Evolutionary conservation across 495 filamentous ascomycete species (phyloP).

Genomic region (Neurospora sp.): DNA sequence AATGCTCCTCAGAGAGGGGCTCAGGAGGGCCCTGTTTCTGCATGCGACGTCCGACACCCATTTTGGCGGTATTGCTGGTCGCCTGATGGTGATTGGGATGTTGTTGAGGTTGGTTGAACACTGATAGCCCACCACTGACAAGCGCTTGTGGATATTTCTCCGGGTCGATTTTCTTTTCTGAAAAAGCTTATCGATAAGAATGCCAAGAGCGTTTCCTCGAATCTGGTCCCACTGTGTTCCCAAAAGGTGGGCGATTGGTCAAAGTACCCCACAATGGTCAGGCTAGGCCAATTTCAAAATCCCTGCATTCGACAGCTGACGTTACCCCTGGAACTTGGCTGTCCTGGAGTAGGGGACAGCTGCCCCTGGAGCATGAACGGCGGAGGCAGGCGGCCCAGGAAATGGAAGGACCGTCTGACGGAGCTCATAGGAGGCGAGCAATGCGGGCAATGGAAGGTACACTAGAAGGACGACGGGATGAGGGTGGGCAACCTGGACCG

Average conservation of each 20-base stretch:
- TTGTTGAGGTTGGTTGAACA: not conserved
- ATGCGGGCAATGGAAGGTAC: not conserved
- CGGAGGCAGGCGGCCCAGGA: not conserved
- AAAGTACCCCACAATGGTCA: not conserved
- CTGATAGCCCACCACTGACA: not conserved
- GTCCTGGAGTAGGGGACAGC: not conserved
- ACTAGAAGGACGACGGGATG: not conserved
- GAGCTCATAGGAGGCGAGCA: not conserved
- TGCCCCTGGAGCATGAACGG: not conserved
- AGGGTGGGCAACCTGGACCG: not conserved
- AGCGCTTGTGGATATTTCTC: not conserved
- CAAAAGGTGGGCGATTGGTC: not conserved
- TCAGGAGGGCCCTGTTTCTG: conserved; percentile 87
- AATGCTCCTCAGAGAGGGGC: conserved; percentile 69
- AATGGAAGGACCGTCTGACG: not conserved
- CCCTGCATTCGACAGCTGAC: not conserved
- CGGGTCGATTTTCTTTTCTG: not conserved
- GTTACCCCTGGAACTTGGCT: not conserved
- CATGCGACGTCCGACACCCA: conserved; percentile 88
- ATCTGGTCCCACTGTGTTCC: not conserved
- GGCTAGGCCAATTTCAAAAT: not conserved
- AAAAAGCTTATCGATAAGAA: not conserved
- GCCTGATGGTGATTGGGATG: not conserved
- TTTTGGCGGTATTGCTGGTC: conserved; percentile 32
- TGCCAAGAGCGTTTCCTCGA: not conserved